Evolutionary conservation across 495 filamentous ascomycete genomes (phyloP).

Genomic region (Aspergillus nidulans): DNA sequence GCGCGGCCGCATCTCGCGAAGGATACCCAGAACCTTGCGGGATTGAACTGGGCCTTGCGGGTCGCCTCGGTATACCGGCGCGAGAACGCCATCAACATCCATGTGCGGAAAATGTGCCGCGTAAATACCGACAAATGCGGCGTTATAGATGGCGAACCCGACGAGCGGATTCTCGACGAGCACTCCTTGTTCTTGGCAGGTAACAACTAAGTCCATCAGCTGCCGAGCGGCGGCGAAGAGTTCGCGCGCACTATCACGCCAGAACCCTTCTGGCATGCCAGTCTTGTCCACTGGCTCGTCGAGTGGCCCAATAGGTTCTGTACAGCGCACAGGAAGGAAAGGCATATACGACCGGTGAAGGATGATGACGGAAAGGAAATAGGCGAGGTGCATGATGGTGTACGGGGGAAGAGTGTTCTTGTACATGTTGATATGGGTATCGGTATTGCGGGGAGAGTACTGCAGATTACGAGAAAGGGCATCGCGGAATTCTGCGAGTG

Average conservation of each 20-base stretch:
- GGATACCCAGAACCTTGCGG: constrained; percentile 48
- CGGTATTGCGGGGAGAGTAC: constrained; percentile 71
- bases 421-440: constrained; percentile 67
- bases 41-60: constrained; percentile 36
- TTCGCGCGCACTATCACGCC: constrained; percentile 69
- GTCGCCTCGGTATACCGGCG: constrained; percentile 20
- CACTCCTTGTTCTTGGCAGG: constrained; percentile 64
- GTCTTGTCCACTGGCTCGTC: constrained; percentile 60
- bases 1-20: constrained; percentile 60
- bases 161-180: constrained; percentile 77
- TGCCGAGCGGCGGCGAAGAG: constrained; percentile 69
- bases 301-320: constrained; percentile 64
- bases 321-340: constrained; percentile 70
- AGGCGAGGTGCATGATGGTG: constrained; percentile 72
- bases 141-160: constrained; percentile 77
- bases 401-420: constrained; percentile 67
- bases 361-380: constrained; percentile 71
- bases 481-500: constrained; percentile 62
- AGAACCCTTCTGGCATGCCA: constrained; percentile 56
- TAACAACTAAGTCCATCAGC: constrained; percentile 70
- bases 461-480: constrained; percentile 65
- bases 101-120: constrained; percentile 71
- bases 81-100: constrained; percentile 63
- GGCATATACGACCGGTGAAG: constrained; percentile 79
- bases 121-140: constrained; percentile 69